Conservation (phyloP, 805 yeast species). For the Saturnispora hagleri region DNA sequence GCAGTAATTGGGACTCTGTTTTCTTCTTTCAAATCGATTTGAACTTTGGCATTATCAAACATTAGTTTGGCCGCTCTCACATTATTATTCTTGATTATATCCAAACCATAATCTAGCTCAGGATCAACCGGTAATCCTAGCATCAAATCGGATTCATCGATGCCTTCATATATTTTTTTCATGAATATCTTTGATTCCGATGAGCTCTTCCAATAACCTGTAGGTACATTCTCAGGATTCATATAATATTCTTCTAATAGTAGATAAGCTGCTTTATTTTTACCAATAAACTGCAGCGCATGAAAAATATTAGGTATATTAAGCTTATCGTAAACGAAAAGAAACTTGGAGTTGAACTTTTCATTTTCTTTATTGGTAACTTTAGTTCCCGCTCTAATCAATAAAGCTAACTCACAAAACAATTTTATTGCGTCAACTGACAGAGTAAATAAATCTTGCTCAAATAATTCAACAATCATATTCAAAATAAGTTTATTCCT, state of each 20-base stretch:
- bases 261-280: constrained; percentile 37
- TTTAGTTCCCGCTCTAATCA: constrained; percentile 34
- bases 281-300: constrained; percentile 27
- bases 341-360: constrained; percentile 18
- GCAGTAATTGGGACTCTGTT: neutral
- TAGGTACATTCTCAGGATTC: constrained; percentile 8
- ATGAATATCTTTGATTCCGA: constrained; percentile 14
- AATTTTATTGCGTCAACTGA: constrained; percentile 14
- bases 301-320: constrained; percentile 23
- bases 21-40: constrained; percentile 28
- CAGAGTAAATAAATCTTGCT: constrained; percentile 6
- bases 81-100: constrained; percentile 28
- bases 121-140: constrained; percentile 58
- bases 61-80: constrained; percentile 28
- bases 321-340: constrained; percentile 24
- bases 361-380: constrained; percentile 10
- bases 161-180: constrained; percentile 35
- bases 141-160: constrained; percentile 56
- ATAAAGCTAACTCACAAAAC: constrained; percentile 26
- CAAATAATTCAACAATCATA: constrained; percentile 21
- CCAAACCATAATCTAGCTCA: constrained; percentile 42
- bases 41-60: constrained; percentile 50
- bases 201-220: neutral
- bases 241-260: constrained; percentile 36
- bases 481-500: constrained; percentile 13